Evolutionary conservation across 2,329 filamentous ascomycete species (phyloP).

Genomic region (Orbilia blumenaviensis): DNA sequence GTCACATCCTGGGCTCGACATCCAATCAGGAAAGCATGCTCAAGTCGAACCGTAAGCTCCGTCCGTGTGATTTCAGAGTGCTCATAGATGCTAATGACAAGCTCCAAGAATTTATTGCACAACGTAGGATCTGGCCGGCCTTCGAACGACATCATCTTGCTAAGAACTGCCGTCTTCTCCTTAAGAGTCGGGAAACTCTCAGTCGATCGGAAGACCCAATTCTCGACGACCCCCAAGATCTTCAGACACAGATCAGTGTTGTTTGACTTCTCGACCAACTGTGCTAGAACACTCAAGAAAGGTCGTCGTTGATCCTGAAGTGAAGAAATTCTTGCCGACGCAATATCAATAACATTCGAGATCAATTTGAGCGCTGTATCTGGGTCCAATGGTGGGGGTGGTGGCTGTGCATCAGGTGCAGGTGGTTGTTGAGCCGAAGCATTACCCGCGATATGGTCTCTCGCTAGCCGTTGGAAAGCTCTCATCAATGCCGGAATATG

Average conservation of each 20-base stretch:
- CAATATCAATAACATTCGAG: slow-evolving; percentile 92
- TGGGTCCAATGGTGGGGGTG: slow-evolving; percentile 73
- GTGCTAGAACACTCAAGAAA: slow-evolving; percentile 93
- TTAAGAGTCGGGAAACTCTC: slow-evolving; percentile 97
- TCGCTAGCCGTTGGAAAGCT: slow-evolving; percentile 89
- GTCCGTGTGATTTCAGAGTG: slow-evolving; percentile 94
- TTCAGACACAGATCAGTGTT: slow-evolving; percentile 88
- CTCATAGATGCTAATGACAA: slow-evolving; percentile 98
- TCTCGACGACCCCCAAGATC: slow-evolving; percentile 90
- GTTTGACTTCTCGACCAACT: slow-evolving; percentile 92
- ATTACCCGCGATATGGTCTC: slow-evolving; percentile 82
- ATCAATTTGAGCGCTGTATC: slow-evolving; percentile 91
- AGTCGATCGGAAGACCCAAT: slow-evolving; percentile 94
- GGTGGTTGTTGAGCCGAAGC: slow-evolving; percentile 59
- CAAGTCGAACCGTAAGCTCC: slow-evolving; percentile 94
- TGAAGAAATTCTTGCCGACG: slow-evolving; percentile 89
- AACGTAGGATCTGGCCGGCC: slow-evolving; percentile 82
- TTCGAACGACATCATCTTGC: slow-evolving; percentile 98
- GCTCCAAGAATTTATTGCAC: slow-evolving; percentile 89
- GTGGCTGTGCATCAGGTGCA: slow-evolving; percentile 68
- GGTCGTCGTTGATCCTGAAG: slow-evolving; percentile 89
- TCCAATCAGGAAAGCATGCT: slow-evolving; percentile 97
- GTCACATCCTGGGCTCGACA: slow-evolving; percentile 91
- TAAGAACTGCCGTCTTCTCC: slow-evolving; percentile 97
- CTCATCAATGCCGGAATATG: slow-evolving; percentile 92